A percentile compares a stretch with the other conserved stretches of the same genome.
Conservation (phyloP, 306 rosid genomes). For the Ormosia emarginata region DNA sequence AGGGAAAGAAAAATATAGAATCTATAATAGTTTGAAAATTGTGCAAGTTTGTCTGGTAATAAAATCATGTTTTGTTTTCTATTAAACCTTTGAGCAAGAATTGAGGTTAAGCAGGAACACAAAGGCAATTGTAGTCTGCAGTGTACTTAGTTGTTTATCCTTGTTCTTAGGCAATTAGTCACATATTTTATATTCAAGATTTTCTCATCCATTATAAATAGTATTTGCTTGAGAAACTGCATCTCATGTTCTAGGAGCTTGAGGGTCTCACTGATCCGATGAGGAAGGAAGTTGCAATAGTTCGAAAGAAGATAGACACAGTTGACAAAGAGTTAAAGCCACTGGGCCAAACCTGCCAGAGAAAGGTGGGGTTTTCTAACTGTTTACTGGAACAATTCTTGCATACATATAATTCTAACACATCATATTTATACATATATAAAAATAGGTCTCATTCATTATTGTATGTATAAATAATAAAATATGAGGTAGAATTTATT, state of each 20-base stretch:
- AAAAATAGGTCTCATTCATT: too few species aligned
- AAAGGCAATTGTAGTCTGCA: background rate
- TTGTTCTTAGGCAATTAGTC: background rate
- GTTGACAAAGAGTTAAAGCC: conserved; percentile 96
- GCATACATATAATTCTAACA: too few species aligned
- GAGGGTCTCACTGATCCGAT: conserved; percentile 85
- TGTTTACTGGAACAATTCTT: too few species aligned
- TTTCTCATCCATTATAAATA: background rate
- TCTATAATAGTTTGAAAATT: background rate
- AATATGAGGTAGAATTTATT: too few species aligned
- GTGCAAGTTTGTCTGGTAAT: background rate
- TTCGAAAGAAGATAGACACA: conserved; percentile 81
- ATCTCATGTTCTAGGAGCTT: conserved; percentile 60
- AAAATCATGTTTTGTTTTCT: background rate
- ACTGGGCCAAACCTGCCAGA: conserved; percentile 87
- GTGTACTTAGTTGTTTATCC: background rate
- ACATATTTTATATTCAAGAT: background rate
- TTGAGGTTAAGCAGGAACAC: background rate
- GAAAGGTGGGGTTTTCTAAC: conserved; percentile 54
- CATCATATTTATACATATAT: too few species aligned
- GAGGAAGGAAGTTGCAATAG: conserved; percentile 83
- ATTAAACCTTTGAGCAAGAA: background rate
- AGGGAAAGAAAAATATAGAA: background rate
- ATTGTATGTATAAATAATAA: too few species aligned
- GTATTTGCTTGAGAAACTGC: conserved; percentile 6